These are phyloP conservation scores for Alternaria hordeiaustralica DNA, from an alignment of 2,329 filamentous ascomycete genomes.

Conservation along the genomic window DNA sequence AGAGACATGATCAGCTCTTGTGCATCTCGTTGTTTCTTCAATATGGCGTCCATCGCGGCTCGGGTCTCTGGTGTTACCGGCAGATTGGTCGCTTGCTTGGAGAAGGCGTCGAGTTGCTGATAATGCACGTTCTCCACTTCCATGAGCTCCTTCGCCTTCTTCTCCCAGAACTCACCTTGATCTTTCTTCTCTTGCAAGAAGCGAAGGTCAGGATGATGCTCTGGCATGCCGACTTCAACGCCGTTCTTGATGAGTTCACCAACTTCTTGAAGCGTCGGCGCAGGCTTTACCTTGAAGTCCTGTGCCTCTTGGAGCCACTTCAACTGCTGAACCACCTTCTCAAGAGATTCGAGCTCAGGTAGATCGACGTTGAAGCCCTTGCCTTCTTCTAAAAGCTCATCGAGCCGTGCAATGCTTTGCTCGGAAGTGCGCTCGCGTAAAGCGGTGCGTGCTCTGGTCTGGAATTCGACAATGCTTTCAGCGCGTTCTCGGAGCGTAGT, in stretches of 20 bases:
- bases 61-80: slow-evolving; percentile 85
- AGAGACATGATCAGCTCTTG: slow-evolving; percentile 86
- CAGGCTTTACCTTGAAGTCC: slow-evolving; percentile 65
- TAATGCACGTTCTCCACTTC: slow-evolving; percentile 92
- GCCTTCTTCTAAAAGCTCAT: slow-evolving; percentile 89
- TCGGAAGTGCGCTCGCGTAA: slow-evolving; percentile 63
- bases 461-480: slow-evolving; percentile 83
- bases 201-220: slow-evolving; percentile 79
- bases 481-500: slow-evolving; percentile 82
- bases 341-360: slow-evolving; percentile 82
- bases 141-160: slow-evolving; percentile 90
- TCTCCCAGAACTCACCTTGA: slow-evolving; percentile 86
- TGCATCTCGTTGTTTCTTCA: slow-evolving; percentile 94
- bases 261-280: slow-evolving; percentile 77
- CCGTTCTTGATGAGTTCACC: slow-evolving; percentile 79
- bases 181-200: slow-evolving; percentile 77
- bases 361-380: slow-evolving; percentile 90
- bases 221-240: slow-evolving; percentile 75
- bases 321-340: slow-evolving; percentile 80
- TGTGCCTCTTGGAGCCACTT: slow-evolving; percentile 86
- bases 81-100: slow-evolving; percentile 77
- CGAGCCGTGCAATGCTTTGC: slow-evolving; percentile 72
- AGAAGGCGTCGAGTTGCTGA: slow-evolving; percentile 90
- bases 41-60: slow-evolving; percentile 82
- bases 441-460: slow-evolving; percentile 73